Conservation (phyloP, 192 early-diverging fungal genomes). For the Coemansia sp. region DNA sequence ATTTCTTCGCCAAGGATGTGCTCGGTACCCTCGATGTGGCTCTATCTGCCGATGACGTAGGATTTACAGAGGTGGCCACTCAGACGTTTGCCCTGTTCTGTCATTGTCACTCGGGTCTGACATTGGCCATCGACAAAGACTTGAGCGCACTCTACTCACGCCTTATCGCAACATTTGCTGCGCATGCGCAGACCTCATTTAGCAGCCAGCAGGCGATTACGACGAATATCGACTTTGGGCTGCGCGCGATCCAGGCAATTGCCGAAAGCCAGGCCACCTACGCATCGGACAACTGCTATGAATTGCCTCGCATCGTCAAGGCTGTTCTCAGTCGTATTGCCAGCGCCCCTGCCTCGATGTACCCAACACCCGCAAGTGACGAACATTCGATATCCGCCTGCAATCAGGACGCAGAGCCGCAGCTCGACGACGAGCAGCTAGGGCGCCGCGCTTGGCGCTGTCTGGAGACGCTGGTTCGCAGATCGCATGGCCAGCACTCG, state of each 20-base stretch:
- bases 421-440: constrained; percentile 13
- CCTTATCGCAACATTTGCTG: constrained; percentile 58
- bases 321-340: constrained; percentile 51
- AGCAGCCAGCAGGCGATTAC: not conserved
- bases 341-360: not conserved
- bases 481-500: constrained; percentile 50
- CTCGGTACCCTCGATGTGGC: constrained; percentile 69
- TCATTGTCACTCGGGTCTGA: constrained; percentile 65
- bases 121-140: constrained; percentile 67
- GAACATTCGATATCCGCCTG: constrained; percentile 7
- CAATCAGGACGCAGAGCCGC: not conserved
- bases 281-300: constrained; percentile 59
- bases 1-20: constrained; percentile 80
- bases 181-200: constrained; percentile 26
- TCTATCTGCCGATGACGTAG: constrained; percentile 59
- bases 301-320: constrained; percentile 61
- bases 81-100: constrained; percentile 75
- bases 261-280: constrained; percentile 65
- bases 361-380: not conserved
- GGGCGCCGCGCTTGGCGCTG: constrained; percentile 40
- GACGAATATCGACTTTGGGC: constrained; percentile 55
- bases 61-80: constrained; percentile 60
- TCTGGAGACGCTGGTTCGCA: constrained; percentile 31
- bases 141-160: constrained; percentile 59
- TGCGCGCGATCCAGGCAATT: constrained; percentile 63